A percentile compares a stretch with the other conserved stretches of the same genome.
Conservation (phyloP, 139 green algal species). For the Choricystis sp. region DNA sequence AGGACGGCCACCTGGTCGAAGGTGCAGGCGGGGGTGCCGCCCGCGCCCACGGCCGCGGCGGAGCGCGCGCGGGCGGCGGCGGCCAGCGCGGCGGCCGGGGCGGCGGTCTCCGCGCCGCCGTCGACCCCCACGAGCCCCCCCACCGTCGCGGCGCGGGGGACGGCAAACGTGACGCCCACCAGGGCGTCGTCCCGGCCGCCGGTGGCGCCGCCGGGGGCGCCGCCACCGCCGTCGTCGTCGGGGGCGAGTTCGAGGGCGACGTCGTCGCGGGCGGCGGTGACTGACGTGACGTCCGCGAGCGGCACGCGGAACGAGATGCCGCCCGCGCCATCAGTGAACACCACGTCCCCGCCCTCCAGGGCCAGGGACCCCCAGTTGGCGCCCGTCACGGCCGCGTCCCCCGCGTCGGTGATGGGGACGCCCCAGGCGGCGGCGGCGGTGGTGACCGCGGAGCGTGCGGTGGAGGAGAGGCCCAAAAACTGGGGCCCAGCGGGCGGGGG, state of each 20-base stretch:
- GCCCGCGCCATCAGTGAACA: slow-evolving; percentile 48
- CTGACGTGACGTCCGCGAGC: slow-evolving; percentile 51
- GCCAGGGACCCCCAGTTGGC: slow-evolving; percentile 56
- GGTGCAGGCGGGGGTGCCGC: slow-evolving; percentile 38
- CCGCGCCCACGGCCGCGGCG: slow-evolving; percentile 34
- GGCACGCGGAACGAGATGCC: slow-evolving; percentile 66
- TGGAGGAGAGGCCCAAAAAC: no score
- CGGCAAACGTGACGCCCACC: slow-evolving; percentile 73
- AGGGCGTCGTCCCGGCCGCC: slow-evolving; percentile 59
- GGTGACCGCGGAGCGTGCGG: no score
- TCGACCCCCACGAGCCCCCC: slow-evolving; percentile 10
- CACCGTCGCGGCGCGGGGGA: slow-evolving; percentile 17
- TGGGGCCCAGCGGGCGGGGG: not conserved
- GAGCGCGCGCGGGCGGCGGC: slow-evolving; percentile 12
- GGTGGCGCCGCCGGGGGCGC: not conserved
- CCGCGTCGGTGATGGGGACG: no score
- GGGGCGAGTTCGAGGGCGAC: slow-evolving; percentile 81
- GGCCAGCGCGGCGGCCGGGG: not conserved
- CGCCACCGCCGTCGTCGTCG: slow-evolving; percentile 55
- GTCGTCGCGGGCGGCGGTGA: slow-evolving; percentile 59
- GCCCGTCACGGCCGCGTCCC: slow-evolving; percentile 24
- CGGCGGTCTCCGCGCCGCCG: slow-evolving; percentile 12
- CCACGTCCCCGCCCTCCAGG: slow-evolving; percentile 43
- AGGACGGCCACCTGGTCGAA: slow-evolving; percentile 68
- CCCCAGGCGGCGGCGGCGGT: no score